Conservation (phyloP, 1,284 basidiomycete species). For the Irpex sp. region DNA sequence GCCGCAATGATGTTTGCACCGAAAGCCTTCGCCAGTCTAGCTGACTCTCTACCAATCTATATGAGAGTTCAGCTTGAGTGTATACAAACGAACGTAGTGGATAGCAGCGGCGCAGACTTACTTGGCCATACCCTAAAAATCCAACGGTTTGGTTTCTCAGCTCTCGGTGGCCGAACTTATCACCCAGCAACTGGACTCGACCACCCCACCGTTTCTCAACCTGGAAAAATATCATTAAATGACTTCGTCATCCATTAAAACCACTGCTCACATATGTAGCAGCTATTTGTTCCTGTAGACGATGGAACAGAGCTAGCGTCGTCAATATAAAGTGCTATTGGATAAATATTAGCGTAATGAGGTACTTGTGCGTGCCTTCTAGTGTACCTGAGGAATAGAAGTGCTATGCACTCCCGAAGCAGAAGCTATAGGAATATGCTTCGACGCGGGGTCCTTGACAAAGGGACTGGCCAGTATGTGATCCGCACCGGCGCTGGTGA, state of each 20-base stretch:
- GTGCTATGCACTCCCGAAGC: slow-evolving; percentile 8
- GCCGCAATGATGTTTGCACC: slow-evolving; percentile 11
- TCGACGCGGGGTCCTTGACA: slow-evolving; percentile 2
- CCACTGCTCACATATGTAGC: slow-evolving; percentile 1
- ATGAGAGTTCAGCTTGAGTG: too few species aligned
- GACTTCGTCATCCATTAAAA: not conserved
- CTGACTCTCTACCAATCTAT: slow-evolving; percentile 11
- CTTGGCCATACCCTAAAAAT: slow-evolving; percentile 11
- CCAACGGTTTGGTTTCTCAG: slow-evolving; percentile 10
- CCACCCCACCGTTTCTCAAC: slow-evolving; percentile 12
- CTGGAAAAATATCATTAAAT: not conserved
- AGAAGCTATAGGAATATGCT: not conserved
- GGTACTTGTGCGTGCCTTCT: not conserved
- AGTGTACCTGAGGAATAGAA: slow-evolving; percentile 7
- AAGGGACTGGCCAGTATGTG: slow-evolving; percentile 1
- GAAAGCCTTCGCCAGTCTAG: slow-evolving; percentile 7
- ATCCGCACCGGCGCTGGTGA: slow-evolving; percentile 7
- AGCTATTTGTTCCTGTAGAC: slow-evolving; percentile 8
- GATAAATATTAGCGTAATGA: not conserved
- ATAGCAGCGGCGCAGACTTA: not conserved
- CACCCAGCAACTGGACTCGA: not conserved
- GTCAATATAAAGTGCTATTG: slow-evolving; percentile 9
- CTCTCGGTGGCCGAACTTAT: slow-evolving; percentile 3
- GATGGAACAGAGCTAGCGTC: slow-evolving; percentile 6
- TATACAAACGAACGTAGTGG: not conserved